A percentile compares a stretch with the other conserved stretches of the same genome.
Evolutionary conservation across 192 early-diverging fungal species (phyloP).

Genomic region (Geranomyces variabilis): DNA sequence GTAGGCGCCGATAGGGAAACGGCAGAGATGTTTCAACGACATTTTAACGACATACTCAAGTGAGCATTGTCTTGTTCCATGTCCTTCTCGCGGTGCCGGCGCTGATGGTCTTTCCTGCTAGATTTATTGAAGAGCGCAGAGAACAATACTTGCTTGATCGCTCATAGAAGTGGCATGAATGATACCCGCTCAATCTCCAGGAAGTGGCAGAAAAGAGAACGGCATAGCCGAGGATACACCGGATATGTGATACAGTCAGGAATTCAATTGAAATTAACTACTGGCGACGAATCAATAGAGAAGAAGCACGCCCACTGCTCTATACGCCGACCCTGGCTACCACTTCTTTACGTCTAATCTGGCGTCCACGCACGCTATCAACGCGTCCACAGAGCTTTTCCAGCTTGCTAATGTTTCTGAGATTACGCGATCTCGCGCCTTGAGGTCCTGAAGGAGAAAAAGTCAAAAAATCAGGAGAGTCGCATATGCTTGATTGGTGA

Average conservation of each 20-base stretch:
- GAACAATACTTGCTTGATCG: neutral
- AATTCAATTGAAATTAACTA: too few species aligned
- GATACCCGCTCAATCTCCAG: too few species aligned
- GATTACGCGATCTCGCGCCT: neutral
- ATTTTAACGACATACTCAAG: conserved; percentile 7
- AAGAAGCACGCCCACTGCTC: too few species aligned
- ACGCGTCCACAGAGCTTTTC: neutral
- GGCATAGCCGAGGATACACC: too few species aligned
- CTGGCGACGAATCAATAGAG: too few species aligned
- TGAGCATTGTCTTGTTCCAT: neutral
- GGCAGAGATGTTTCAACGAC: conserved; percentile 1
- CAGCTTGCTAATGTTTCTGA: neutral
- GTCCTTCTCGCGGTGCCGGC: neutral
- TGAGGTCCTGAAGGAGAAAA: neutral
- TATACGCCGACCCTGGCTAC: too few species aligned
- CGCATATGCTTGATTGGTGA: neutral
- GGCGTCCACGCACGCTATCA: neutral
- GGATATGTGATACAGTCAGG: too few species aligned
- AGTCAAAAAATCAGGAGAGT: neutral
- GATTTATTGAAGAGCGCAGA: neutral
- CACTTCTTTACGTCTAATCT: conserved; percentile 5
- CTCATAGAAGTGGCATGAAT: too few species aligned
- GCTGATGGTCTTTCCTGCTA: neutral
- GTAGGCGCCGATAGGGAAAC: conserved; percentile 21
- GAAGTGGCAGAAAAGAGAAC: too few species aligned